Evolutionary conservation across 441 rosid species (phyloP), one percentile per base, ranked within the genome.

Genomic region (Gossypium schwendimanii): DNA sequence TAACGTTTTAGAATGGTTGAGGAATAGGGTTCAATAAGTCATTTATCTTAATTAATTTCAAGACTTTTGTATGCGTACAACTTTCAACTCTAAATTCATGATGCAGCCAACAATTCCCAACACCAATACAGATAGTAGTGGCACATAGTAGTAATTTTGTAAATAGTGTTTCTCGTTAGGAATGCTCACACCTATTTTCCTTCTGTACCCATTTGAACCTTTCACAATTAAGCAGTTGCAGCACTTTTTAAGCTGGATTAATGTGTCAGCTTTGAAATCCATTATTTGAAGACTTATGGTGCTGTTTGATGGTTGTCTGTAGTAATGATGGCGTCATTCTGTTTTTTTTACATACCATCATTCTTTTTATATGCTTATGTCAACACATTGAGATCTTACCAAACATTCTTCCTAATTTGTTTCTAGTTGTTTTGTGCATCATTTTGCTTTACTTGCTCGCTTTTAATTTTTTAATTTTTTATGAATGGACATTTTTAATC

Each of bases 211-310:
- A 28, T 28, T 31, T 28, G 59, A 39, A 31, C 11, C 21, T 68
- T 68, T 52, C 60, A 26, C 72, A 15, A 50, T 36, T 15, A 31
- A 68, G 47, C 60, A 52, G 45, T 68, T 68, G 24, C 49, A 52
- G 71, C 24, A 17, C 28, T n/a, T n/a, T 47, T 20, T 66, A 65
- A 45, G 57, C 18, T 45, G 70, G 57, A 23, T 45, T n/a, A 45
- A 47, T 65, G 36, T 14, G 11, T 45, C 20, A 28, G 55, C 7
- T 45, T 24, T 65, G 55, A 47, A 65, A 45, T 65, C 39, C 21
- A 65, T 64, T 64, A 21, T 21, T 64, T 41, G 69, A 63, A 63
- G 54, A 14, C 21, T 20, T 14, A 66, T 3, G 55, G 57, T 23
- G 20, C 11, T n/a, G 52, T 65, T 23, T 65, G 17, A 63, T 0